Base-by-base conservation (phyloP, 306 rosid genomes). In the Nissolia schottii region DNA sequence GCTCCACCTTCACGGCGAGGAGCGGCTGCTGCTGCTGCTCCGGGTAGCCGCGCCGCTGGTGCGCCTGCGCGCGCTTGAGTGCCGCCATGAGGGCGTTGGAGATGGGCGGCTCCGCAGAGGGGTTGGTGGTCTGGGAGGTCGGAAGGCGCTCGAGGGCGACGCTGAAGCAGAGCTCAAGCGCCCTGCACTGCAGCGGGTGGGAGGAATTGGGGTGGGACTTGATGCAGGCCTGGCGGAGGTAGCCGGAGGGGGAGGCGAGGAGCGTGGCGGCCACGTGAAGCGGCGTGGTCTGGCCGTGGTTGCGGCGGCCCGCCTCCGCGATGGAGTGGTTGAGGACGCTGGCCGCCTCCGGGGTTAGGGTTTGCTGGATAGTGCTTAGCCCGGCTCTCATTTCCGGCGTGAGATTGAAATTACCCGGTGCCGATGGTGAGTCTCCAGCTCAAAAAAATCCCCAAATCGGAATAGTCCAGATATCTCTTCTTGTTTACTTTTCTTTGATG, bases 21-120 rank as follows among this genome's bases (percentile, higher is more conserved):
- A 95, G 96, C 14, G 99, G 97, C 69, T 91, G 99, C 18, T 95
- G 99, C 74, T 95, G 99, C 64, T 91, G 97, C 64, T 95, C 99
- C 0, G 97, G 97, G 81, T 90, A 95, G 3, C 99, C 99, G 0
- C 99, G 87, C 13, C 97, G 97, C 70, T 95, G 99, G 68, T 91
- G 99, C 19, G 99, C 97, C 58, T 95, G 99, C 0, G 99, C 99
- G 6, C 99, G 89, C 79, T 95, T 95, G 0, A 91, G 75, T 2
- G 99, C 99, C 0, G 99, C 99, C 97, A 89, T 89, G 32, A 95
- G 79, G 2, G 99, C 99, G 73, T 95, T 91, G 23, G 99, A 95
- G 61, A 95, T 88, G 0, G 96, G 96, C 1, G 99, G 99, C 23
- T 94, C 97, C 60, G 85, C 63, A 12, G 87, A 87, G 2, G 96